A percentile compares a stretch with the other conserved stretches of the same genome.
These are phyloP conservation scores for Microsporum audouinii DNA, from an alignment of 2,329 filamentous ascomycete species.

Conservation along the genomic window DNA sequence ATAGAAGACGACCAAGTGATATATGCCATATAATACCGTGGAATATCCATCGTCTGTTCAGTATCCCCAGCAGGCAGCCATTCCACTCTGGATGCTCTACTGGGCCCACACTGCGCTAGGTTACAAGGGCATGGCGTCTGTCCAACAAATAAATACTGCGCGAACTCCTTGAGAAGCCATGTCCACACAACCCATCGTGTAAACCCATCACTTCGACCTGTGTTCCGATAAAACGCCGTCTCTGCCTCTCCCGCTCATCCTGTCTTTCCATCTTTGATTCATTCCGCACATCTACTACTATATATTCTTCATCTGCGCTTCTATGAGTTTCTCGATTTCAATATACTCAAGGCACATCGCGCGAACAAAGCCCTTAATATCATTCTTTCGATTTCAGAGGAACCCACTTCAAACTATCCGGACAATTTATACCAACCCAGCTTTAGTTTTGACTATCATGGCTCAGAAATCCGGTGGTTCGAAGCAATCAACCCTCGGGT, in stretches of 20 bases:
- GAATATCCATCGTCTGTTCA: not conserved
- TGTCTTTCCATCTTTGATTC: not conserved
- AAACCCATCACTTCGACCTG: not conserved
- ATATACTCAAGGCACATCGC: not conserved
- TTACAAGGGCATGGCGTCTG: not conserved
- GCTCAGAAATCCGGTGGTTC: constrained; percentile 20
- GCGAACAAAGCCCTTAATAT: not conserved
- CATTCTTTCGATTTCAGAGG: not conserved
- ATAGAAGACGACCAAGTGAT: not conserved
- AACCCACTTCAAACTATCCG: not conserved
- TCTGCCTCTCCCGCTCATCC: not conserved
- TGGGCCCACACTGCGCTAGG: not conserved
- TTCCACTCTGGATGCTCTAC: not conserved
- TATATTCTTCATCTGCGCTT: not conserved
- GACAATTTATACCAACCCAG: not conserved
- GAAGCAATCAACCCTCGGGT: constrained; percentile 80
- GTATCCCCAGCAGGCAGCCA: not conserved
- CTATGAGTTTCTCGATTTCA: not conserved
- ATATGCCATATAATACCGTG: not conserved
- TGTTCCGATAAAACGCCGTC: not conserved
- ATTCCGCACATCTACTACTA: not conserved
- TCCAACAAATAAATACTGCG: not conserved
- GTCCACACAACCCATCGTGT: not conserved
- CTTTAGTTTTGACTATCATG: constrained; percentile 14
- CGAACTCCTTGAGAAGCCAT: not conserved